Conservation (phyloP, 1,139 yeast species). For the Meyerozyma sp. region DNA sequence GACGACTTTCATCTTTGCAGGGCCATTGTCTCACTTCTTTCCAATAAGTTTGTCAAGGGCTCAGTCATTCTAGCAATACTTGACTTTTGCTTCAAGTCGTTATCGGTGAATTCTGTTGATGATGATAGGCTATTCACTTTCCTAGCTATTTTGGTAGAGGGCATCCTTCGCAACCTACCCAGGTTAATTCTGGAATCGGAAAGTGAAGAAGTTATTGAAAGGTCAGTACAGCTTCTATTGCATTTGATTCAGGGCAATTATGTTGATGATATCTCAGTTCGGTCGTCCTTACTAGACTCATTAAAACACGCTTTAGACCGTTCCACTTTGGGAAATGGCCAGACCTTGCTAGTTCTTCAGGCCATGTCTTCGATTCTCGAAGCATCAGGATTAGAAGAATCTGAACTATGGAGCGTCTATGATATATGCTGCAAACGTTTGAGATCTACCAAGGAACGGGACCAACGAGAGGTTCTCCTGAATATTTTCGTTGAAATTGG, state of each 20-base stretch:
- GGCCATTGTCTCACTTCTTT: constrained; percentile 53
- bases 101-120: constrained; percentile 29
- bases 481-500: constrained; percentile 60
- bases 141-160: constrained; percentile 52
- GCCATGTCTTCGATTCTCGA: constrained; percentile 52
- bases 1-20: constrained; percentile 52
- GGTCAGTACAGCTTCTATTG: constrained; percentile 49
- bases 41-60: constrained; percentile 58
- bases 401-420: constrained; percentile 51
- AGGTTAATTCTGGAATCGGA: constrained; percentile 36
- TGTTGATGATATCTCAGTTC: constrained; percentile 53
- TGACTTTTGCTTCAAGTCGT: constrained; percentile 47
- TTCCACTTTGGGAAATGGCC: constrained; percentile 53
- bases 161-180: constrained; percentile 49
- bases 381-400: constrained; percentile 49
- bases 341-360: constrained; percentile 37
- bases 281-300: constrained; percentile 51
- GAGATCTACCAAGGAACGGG: constrained; percentile 51
- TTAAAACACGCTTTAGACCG: constrained; percentile 60
- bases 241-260: constrained; percentile 56
- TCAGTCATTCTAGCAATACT: constrained; percentile 55
- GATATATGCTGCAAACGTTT: constrained; percentile 55
- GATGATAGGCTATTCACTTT: constrained; percentile 44
- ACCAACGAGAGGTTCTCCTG: constrained; percentile 57
- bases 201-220: constrained; percentile 46